Conservation (phyloP, 2,329 filamentous ascomycete genomes). For the Cercospora sojina region DNA sequence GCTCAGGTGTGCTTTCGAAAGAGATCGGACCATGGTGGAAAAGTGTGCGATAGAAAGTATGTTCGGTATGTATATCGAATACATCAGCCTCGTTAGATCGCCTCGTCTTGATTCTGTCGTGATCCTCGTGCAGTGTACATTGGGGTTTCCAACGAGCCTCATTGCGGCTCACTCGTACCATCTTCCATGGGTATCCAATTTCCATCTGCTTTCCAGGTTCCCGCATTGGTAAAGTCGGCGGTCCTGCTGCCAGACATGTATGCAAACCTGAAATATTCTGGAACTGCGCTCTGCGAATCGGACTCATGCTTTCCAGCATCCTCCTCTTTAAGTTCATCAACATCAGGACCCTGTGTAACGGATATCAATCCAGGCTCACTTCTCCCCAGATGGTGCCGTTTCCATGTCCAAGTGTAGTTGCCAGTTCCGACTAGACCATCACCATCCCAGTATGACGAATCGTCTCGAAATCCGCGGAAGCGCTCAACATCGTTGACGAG, state of each 20-base stretch:
- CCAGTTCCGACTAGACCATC: conserved; percentile 25
- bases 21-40: not conserved
- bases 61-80: not conserved
- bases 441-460: conserved; percentile 49
- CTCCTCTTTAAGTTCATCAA: not conserved
- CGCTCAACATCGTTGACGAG: conserved; percentile 84
- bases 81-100: not conserved
- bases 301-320: conserved; percentile 8
- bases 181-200: conserved; percentile 65
- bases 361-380: conserved; percentile 9
- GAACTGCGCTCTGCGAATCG: conserved; percentile 44
- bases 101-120: not conserved
- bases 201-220: conserved; percentile 64
- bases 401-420: conserved; percentile 39
- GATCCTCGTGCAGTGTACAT: not conserved
- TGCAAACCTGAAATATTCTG: conserved; percentile 76
- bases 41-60: not conserved
- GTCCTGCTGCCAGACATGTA: conserved; percentile 65
- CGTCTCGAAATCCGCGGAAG: conserved; percentile 67
- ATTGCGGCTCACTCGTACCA: conserved; percentile 49
- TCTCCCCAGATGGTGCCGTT: conserved; percentile 28
- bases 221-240: conserved; percentile 74
- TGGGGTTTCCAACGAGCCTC: not conserved
- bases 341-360: not conserved
- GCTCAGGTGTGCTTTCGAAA: not conserved